phyloP scores from a whole-genome alignment of 129 eudicot genomes.

The Silybum marianum region DNA sequence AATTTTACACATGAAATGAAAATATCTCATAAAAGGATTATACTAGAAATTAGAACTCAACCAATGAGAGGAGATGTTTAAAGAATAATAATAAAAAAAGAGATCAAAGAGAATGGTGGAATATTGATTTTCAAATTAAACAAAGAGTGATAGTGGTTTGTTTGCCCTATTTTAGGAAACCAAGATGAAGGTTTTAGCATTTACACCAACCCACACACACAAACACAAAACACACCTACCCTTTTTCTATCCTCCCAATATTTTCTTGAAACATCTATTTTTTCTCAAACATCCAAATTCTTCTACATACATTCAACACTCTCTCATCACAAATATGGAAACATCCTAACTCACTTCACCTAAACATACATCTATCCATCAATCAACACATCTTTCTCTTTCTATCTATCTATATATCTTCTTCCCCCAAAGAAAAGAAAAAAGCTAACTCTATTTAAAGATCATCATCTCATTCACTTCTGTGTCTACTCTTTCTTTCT shows the following conservation, averaged over 20 bases:
- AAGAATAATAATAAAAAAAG: not conserved
- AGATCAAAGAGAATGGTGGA: not conserved
- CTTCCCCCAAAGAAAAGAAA: slow-evolving; percentile 9
- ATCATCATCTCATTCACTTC: no score
- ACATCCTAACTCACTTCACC: slow-evolving; percentile 18
- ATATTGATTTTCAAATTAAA: not conserved
- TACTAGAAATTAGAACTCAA: not conserved
- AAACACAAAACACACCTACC: slow-evolving; percentile 16
- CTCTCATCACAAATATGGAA: slow-evolving; percentile 42
- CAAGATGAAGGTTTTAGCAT: slow-evolving; percentile 8
- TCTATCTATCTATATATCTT: slow-evolving; percentile 9
- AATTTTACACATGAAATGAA: not conserved
- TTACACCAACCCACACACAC: slow-evolving; percentile 24
- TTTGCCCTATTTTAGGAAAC: slow-evolving; percentile 27
- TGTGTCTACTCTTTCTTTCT: slow-evolving; percentile 35
- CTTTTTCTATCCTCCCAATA: slow-evolving; percentile 24
- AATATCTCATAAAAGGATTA: not conserved
- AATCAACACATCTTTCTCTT: slow-evolving; percentile 13
- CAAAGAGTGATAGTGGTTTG: slow-evolving; percentile 9
- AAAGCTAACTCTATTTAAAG: no score
- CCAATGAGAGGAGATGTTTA: not conserved
- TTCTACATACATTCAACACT: slow-evolving; percentile 14
- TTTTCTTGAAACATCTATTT: slow-evolving; percentile 34
- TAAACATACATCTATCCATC: slow-evolving; percentile 18
- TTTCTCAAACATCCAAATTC: slow-evolving; percentile 22